Evolutionary conservation across 2,329 filamentous ascomycete species (phyloP).

Genomic region (Hypoxylon sp.): DNA sequence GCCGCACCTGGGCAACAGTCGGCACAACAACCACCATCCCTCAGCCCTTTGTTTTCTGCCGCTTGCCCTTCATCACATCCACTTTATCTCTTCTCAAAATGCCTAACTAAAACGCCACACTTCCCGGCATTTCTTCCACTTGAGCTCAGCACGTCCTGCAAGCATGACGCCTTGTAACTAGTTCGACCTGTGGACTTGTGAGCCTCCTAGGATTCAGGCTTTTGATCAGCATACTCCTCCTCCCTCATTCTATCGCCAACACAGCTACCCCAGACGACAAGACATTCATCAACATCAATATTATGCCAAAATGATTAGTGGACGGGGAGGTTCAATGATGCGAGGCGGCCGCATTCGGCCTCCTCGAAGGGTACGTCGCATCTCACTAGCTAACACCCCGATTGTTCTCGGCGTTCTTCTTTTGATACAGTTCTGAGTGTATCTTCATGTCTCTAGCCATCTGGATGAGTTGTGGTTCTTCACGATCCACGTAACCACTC

Average conservation of each 20-base stretch:
- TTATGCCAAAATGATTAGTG: slow-evolving; percentile 53
- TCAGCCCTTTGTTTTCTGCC: not conserved
- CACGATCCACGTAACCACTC: slow-evolving; percentile 15
- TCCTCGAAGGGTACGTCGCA: slow-evolving; percentile 52
- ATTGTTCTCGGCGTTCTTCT: slow-evolving; percentile 9
- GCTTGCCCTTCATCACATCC: not conserved
- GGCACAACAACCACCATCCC: not conserved
- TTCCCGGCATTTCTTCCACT: not conserved
- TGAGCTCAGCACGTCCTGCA: slow-evolving; percentile 7
- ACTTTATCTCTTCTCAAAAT: not conserved
- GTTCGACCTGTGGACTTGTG: not conserved
- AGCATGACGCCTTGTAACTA: not conserved
- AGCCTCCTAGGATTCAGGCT: not conserved
- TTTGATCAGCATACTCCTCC: not conserved
- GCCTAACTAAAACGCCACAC: not conserved
- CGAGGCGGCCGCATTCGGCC: slow-evolving; percentile 54
- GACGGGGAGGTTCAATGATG: slow-evolving; percentile 52
- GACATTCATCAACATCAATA: not conserved
- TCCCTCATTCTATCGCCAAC: not conserved
- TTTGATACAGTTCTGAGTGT: slow-evolving; percentile 14
- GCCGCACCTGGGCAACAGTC: not conserved
- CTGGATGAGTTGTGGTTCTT: slow-evolving; percentile 21
- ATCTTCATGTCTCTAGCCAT: slow-evolving; percentile 25
- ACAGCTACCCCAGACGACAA: not conserved
- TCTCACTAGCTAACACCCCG: not conserved